Evolutionary conservation across 192 early-diverging fungal genomes (phyloP), one percentile per base, ranked within the genome.

Genomic region (Irineochytrium annulatum): DNA sequence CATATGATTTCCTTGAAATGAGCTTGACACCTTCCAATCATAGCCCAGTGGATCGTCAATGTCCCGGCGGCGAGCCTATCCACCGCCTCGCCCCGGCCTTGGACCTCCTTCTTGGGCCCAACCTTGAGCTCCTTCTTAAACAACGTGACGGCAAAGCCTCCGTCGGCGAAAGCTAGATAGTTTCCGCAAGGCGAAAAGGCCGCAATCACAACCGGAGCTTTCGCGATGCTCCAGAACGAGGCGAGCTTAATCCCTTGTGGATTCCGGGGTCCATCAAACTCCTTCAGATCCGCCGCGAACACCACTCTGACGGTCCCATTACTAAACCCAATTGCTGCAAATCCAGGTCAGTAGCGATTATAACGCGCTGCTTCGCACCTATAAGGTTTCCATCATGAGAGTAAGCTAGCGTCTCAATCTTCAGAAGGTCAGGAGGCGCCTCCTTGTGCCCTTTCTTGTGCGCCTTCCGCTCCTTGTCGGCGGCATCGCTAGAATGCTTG

Each of bases 1-100:
- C 79, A 71, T 32, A 79, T 74, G 27, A 81, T 69, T 16, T 65
- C 62, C 64, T 71, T 63, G 60, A 67, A 79, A 33, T 82, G 80
- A 17, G 71, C 55, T 35, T 69, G 53, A 34, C 68, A 65, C 24
- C 75, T 43, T 11, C 77, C 80, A 31, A 79, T 57, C 52, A 75
- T 72, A 0, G 39, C 67, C 80, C 80, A 82, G 31, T 76, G 46
- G 28, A 67, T 65, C n/a, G 56, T 46, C n/a, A 29, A 54, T 26
- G 31, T 60, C 26, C 59, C 54, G 3, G 30, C 48, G 11, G 60
- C 60, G 2, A 66, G 58, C 30, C 52, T 57, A 51, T 70, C 69
- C 11, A 65, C 63, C 0, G 57, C 60, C 19, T n/a, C 37, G 26
- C 62, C 60, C 17, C 45, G 24, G 2, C 59, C 59, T 62, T 61